Evolutionary conservation across 257 asterid genomes (phyloP), one percentile per base, ranked within the genome.

Genomic region (Dorcoceras hygrometricum): DNA sequence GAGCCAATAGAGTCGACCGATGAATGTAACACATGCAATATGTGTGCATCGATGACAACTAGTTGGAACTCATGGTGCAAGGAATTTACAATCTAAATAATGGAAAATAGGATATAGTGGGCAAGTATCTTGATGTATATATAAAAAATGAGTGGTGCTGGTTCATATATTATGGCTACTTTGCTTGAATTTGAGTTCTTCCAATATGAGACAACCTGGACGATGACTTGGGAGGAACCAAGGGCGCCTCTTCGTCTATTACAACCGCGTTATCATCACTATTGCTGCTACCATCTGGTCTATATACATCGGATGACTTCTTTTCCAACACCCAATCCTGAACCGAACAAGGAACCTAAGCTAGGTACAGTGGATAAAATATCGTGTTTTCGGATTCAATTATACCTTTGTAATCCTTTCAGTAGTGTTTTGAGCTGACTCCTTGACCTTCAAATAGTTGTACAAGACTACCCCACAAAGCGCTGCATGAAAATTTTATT

Each of bases 311-410:
- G 23, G 96, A 88, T n/a, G 87, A 82, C 81, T 80, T 85, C 87
- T 86, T 88, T 67, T 86, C 93, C 76, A 88, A 71, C 82, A 86
- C 81, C 69, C 80, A 72, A 57, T 86, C 96, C 96, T 88, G 87
- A 18, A 18, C 23, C 24, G 57, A 27, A 53, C 34, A 29, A 16
- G 61, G 31, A 46, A 12, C n/a, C 57, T 46, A 16, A 46, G 54
- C 20, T 4, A 4, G 4, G 18, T 16, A 46, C 8, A 16, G 22
- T 46, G 4, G 20, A 46, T 46, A 46, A 46, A 43, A 12, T 12
- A 14, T 46, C 0, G 22, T 4, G 54, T 46, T 16, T 46, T 18
- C 0, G 19, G 20, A 46, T 46, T 46, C 54, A 39, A 50, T n/a
- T 34, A 62, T 67, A 84, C 95, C 87, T 83, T 87, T 20, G 85